Evolutionary conservation across 1,139 yeast species (phyloP).

Genomic region (Debaryomycetaceae sp.): DNA sequence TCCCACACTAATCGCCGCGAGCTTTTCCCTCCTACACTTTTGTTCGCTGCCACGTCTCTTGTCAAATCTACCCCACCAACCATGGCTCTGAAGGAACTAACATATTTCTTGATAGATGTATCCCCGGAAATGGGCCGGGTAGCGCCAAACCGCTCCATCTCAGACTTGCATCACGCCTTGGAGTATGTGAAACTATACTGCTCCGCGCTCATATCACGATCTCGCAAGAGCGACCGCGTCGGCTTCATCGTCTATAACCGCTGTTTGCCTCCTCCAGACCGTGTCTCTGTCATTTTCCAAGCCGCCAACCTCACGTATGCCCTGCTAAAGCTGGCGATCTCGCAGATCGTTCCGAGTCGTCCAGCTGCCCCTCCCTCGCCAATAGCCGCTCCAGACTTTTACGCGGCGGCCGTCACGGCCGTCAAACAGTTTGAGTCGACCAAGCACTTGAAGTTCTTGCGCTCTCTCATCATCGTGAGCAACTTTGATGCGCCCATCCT

Average conservation of each 20-base stretch:
- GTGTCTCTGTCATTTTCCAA: constrained; percentile 10
- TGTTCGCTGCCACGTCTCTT: no score
- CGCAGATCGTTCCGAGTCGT: constrained; percentile 5
- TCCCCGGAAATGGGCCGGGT: constrained; percentile 19
- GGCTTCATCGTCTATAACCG: constrained; percentile 22
- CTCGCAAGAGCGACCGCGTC: constrained; percentile 46
- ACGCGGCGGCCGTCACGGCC: constrained; percentile 20
- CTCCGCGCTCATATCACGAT: constrained; percentile 33
- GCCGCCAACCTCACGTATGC: constrained; percentile 16
- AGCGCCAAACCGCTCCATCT: constrained; percentile 12
- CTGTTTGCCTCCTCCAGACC: constrained; percentile 3
- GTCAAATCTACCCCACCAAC: no score
- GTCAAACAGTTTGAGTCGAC: constrained; percentile 20
- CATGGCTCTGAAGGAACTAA: constrained; percentile 16
- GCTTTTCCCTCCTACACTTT: no score
- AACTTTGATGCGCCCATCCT: constrained; percentile 14
- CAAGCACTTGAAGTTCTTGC: constrained; percentile 16
- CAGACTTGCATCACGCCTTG: background rate
- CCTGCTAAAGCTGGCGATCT: constrained; percentile 7
- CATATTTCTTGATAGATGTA: constrained; percentile 45
- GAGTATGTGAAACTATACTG: constrained; percentile 28
- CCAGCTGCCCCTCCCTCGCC: constrained; percentile 10
- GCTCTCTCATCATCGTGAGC: constrained; percentile 39
- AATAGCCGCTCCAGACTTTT: constrained; percentile 12
- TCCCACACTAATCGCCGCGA: no score